Evolutionary conservation across 1,139 yeast genomes (phyloP), one percentile per base, ranked within the genome.

Genomic region (Blastobotrys serpentis): DNA sequence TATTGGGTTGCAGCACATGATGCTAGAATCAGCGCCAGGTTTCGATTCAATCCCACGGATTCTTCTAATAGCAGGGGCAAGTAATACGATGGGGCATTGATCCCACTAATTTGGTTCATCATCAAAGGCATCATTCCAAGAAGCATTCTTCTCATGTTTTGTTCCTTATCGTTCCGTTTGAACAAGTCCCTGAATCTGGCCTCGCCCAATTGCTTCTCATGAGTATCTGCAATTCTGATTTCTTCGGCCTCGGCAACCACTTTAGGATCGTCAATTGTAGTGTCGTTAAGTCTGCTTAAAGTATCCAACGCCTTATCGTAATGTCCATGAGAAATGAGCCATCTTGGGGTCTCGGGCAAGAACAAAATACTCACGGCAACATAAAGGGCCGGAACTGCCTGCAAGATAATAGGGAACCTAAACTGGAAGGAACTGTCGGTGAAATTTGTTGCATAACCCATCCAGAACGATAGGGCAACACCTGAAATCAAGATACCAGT

Each of bases 341-440:
- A 76, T 55, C 81, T 69, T 8, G 81, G 81, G 4, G 79, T 73
- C 64, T 77, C 81, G 2, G 81, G 81, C 43, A 62, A 61, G 19
- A 50, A 48, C 43, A 55, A 52, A 26, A 38, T 40, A 8, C 56
- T 32, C 6, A 61, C 63, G 38, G 61, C 58, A 16, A 63, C 53
- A 21, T 56, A 48, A 3, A 51, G 11, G 7, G 55, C 46, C 21
- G 51, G 46, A 13, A 52, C 14, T 7, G 29, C 16, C 52, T 66
- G 66, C 21, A 62, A 48, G 2, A 64, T 64, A 32, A 62, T 56
- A 7, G 66, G 66, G 50, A 62, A 52, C 37, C 66, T 56, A 64
- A 64, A 62, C 26, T 59, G 59, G 32, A 58, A 50, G 1, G 59
- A 51, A 32, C 45, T 48, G 33, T 49, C 22, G 8, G 34, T 30